Conservation (phyloP, 129 eudicot species). For the Tagetes erecta region DNA sequence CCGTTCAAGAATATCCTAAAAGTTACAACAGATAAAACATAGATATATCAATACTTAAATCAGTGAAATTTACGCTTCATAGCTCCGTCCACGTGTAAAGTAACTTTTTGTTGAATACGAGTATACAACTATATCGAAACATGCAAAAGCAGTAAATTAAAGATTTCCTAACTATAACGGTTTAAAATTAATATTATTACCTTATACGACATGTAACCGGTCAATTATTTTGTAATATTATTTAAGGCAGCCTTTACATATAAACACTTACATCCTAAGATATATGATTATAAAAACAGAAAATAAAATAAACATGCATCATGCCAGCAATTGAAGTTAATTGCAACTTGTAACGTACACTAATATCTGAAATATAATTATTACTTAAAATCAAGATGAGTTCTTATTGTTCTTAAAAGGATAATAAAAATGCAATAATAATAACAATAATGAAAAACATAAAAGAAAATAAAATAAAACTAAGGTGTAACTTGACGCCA, state of each 20-base stretch:
- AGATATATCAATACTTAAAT: too few species aligned
- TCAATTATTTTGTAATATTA: too few species aligned
- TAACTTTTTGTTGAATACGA: too few species aligned
- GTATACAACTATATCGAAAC: neutral
- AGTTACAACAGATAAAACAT: too few species aligned
- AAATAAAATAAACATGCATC: neutral
- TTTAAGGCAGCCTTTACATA: neutral
- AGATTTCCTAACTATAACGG: neutral
- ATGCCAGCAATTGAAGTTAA: neutral
- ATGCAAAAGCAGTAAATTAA: neutral
- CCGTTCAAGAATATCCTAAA: too few species aligned
- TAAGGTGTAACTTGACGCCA: neutral
- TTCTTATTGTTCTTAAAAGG: neutral
- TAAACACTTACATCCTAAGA: neutral
- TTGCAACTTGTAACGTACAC: neutral
- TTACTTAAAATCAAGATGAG: neutral
- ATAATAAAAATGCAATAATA: neutral
- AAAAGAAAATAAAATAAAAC: neutral
- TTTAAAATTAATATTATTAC: neutral
- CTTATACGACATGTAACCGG: neutral
- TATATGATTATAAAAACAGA: neutral
- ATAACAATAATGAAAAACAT: neutral
- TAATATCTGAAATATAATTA: neutral
- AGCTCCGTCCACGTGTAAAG: too few species aligned
- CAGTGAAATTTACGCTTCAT: too few species aligned